These are phyloP conservation scores for Candida hungchunana DNA, from an alignment of 805 yeast genomes.

Conservation along the genomic window DNA sequence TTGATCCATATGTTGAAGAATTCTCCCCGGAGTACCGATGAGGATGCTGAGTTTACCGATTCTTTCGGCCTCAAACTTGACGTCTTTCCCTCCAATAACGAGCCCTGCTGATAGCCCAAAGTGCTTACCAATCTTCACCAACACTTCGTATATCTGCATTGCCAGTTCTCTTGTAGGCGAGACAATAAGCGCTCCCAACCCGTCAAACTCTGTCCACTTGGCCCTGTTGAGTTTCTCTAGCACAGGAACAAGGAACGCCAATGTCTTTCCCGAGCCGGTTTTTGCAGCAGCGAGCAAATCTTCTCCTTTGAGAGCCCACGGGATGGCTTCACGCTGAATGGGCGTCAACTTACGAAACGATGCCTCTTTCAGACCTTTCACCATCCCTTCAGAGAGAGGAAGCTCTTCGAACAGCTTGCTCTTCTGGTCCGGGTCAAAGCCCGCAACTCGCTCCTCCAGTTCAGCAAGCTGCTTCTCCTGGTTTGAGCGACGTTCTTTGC, in stretches of 20 bases:
- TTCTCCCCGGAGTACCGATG: constrained; percentile 91
- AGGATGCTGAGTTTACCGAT: constrained; percentile 70
- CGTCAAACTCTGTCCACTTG: constrained; percentile 32
- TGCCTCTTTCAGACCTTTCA: constrained; percentile 72
- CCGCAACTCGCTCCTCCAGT: constrained; percentile 49
- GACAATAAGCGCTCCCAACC: constrained; percentile 65
- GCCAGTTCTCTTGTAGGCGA: constrained; percentile 71
- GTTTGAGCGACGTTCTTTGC: constrained; percentile 34
- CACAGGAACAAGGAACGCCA: constrained; percentile 82
- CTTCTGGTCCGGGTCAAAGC: constrained; percentile 43
- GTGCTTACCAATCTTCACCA: constrained; percentile 53
- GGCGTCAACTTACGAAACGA: constrained; percentile 80
- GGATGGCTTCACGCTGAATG: constrained; percentile 77
- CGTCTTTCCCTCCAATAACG: constrained; percentile 60
- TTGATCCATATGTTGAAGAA: constrained; percentile 69
- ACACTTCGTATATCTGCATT: constrained; percentile 66
- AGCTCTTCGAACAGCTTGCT: constrained; percentile 63
- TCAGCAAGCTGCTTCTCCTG: constrained; percentile 35
- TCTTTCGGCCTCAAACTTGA: constrained; percentile 69
- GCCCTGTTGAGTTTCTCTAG: constrained; percentile 58
- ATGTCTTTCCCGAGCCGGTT: constrained; percentile 95
- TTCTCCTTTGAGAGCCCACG: constrained; percentile 69
- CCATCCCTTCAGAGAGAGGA: constrained; percentile 64
- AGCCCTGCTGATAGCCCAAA: constrained; percentile 59
- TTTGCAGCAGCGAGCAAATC: constrained; percentile 96